Evolutionary conservation across 2,329 filamentous ascomycete genomes (phyloP), one percentile per base, ranked within the genome.

Genomic region (Monilinia vaccinii-corymbosi): DNA sequence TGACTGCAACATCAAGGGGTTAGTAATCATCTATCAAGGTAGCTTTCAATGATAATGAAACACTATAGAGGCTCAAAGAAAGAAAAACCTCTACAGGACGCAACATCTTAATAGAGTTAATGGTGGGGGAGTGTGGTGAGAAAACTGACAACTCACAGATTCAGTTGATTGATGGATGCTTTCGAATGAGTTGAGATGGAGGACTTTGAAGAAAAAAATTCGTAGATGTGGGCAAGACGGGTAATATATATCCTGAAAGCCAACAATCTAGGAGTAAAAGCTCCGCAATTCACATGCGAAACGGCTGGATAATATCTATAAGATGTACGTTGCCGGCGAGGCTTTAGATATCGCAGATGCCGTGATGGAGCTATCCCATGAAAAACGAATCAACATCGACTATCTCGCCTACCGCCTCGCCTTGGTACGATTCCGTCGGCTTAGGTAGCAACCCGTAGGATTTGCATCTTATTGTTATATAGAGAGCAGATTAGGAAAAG

Each of bases 401-500:
- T 28, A 10, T 8, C 8, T 18, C 5, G 7, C 9, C 23, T 14
- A 14, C 34, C 9, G 14, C 34, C 1, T 51, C 16, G 10, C 4
- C 23, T 13, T 21, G 11, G 34, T 16, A 38, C 38, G n/a, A 36
- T 38, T 3, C 21, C 32, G 3, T 25, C 14, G 14, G 14, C 25
- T 36, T 13, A 51, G 23, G 21, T 28, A 14, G 34, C 16, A 40
- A 4, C 21, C 21, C 23, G 16, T 51, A 8, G 13, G 4, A 23
- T 2, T 44, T 6, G 21, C 13, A n/a, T 25, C 31, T 34, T 1
- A 23, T 34, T 34, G 1, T 38, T 8, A 7, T 3, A 13, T 38
- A 1, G 9, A 11, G 25, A 4, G 2, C 1, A 36, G 2, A 25
- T 1, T 4, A 13, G 23, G 3, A n/a, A n/a, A 28, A 28, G 5